Conservation (phyloP, 129 eudicot genomes). For the Helianthus tuberosus region DNA sequence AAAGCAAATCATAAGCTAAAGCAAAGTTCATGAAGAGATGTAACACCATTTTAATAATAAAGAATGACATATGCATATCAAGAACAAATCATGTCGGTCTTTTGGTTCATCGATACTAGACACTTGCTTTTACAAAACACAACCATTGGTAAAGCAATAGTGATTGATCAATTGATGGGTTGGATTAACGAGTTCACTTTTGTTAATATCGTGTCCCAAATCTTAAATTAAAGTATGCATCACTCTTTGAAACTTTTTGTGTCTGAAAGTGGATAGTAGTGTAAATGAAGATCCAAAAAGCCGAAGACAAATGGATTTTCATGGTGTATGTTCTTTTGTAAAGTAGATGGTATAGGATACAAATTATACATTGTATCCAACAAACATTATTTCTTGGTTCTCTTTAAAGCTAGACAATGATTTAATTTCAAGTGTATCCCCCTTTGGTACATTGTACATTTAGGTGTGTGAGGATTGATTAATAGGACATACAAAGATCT, state of each 20-base stretch:
- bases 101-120: slow-evolving; percentile 1
- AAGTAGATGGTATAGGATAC: slow-evolving; percentile 6
- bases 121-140: background rate
- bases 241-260: background rate
- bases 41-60: no score
- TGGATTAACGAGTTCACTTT: background rate
- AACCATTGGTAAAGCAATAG: background rate
- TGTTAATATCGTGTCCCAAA: background rate
- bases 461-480: background rate
- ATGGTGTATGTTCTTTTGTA: background rate
- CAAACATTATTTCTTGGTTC: background rate
- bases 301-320: no score
- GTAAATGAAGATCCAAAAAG: background rate
- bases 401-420: background rate
- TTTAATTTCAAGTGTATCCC: background rate
- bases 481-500: background rate
- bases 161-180: background rate
- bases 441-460: background rate
- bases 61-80: background rate
- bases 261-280: slow-evolving; percentile 5
- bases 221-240: background rate
- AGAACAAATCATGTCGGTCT: background rate
- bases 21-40: background rate
- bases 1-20: background rate
- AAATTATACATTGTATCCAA: background rate